A percentile compares a stretch with the other conserved stretches of the same genome.
These are phyloP conservation scores for Russula sp. DNA, from an alignment of 768 basidiomycete genomes.

Conservation along the genomic window DNA sequence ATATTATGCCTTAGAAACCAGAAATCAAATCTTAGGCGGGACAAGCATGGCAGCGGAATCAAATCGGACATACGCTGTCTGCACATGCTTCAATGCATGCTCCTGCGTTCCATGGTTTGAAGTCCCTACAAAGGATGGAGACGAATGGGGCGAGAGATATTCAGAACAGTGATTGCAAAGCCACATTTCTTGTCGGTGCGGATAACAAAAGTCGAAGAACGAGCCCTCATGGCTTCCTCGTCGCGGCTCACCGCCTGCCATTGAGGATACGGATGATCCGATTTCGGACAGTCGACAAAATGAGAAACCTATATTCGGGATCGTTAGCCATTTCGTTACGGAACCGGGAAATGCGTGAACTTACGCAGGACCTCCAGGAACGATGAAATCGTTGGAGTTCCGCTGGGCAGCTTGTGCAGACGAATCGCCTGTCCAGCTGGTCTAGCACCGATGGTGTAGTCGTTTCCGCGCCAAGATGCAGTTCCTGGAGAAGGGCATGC, in stretches of 20 bases:
- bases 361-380: constrained; percentile 22
- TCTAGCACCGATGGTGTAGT: constrained; percentile 16
- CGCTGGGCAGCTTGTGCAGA: constrained; percentile 11
- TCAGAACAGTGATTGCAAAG: constrained; percentile 25
- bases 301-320: constrained; percentile 15
- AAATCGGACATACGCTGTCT: constrained; percentile 9
- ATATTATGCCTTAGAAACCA: constrained; percentile 20
- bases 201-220: neutral
- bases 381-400: neutral
- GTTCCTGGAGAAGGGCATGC: neutral
- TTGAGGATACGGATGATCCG: constrained; percentile 5
- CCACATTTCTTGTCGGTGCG: constrained; percentile 3
- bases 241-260: constrained; percentile 4
- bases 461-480: constrained; percentile 3
- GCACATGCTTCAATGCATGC: constrained; percentile 4
- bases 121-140: neutral
- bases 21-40: neutral
- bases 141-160: neutral
- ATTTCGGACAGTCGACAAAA: neutral
- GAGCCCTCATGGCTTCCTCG: neutral
- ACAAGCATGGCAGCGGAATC: neutral
- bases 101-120: neutral
- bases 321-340: neutral
- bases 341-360: neutral
- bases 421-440: constrained; percentile 1